Base-by-base conservation (phyloP, 1,284 basidiomycete species). In the Moniliella sp. region DNA sequence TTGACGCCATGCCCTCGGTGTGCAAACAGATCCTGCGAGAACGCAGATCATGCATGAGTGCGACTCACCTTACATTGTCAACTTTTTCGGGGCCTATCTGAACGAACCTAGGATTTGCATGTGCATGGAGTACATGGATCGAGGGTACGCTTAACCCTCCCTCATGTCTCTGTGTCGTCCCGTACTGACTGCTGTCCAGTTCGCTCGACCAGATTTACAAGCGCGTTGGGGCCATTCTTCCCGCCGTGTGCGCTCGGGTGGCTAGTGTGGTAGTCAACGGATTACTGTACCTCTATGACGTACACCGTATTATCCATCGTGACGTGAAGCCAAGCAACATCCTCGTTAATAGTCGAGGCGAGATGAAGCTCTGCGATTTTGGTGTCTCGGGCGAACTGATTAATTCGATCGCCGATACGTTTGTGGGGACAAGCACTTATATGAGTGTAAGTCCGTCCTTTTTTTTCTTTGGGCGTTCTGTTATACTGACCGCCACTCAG, bases 311-410 rank as follows among this genome's bases (percentile, higher is more conserved):
- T 63, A 97, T 99, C 49, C 88, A 97, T 62, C 77, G 91, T 58
- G 88, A 97, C 56, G 94, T 99, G 67, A 99, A 99, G 63, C 88
- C 88, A 1, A 91, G 83, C 27, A 97, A 97, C 57, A 91, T 99
- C 37, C 70, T 99, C 11, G 80, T 74, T 64, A 94, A 94, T 57
- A 81, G 82, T 8, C 67, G 72, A 27, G 91, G 88, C 1, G 74
- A 88, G 51, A 86, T 97, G 68, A 99, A 99, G 64, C 78, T 99
- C 29, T 93, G 86, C 54, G 91, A 99, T 63, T 97, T 99, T 62
- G 88, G 88, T 28, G 91, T 97, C 5, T 91, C 84, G 0, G 91
- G 91, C 12, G 88, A 99, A 62, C 71, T 99, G 42, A 88, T 94
- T 66, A 93, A 97, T 65, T 86, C 80, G 1, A 88, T 99, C 42